A percentile compares a stretch with the other conserved stretches of the same genome.
phyloP scores from a whole-genome alignment of 164 flowering plant genomes.

The Euptelea pleiosperma region DNA sequence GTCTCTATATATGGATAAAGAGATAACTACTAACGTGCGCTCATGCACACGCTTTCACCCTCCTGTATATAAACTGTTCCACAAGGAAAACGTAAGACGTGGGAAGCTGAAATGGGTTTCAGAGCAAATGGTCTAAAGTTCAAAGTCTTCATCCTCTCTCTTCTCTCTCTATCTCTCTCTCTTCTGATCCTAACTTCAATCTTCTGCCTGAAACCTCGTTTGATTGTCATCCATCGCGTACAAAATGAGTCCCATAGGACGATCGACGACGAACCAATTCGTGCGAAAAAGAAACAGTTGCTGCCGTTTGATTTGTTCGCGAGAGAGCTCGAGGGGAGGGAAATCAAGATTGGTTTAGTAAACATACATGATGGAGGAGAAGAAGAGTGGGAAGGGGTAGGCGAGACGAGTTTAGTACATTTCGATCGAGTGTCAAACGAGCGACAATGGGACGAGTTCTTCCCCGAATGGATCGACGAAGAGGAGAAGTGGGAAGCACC shows the following conservation, averaged over 20 bases:
- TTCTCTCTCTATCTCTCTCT: constrained; percentile 17
- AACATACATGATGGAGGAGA: constrained; percentile 20
- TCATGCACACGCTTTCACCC: constrained; percentile 1
- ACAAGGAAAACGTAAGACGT: no score
- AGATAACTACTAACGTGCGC: constrained; percentile 2
- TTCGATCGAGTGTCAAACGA: constrained; percentile 35
- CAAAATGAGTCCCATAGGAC: not conserved
- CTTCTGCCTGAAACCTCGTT: not conserved
- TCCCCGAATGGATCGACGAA: no score
- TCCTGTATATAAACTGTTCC: not conserved
- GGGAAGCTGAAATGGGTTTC: no score
- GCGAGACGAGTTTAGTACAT: constrained; percentile 17
- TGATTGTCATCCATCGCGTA: not conserved
- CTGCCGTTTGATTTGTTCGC: constrained; percentile 8
- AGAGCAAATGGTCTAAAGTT: constrained; percentile 2
- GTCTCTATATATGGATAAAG: not conserved
- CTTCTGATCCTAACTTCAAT: constrained; percentile 12
- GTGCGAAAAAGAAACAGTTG: not conserved
- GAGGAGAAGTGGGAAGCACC: constrained; percentile 22
- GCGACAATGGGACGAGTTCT: constrained; percentile 49
- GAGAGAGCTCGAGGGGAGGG: constrained; percentile 3
- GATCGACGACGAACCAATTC: not conserved
- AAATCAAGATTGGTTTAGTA: constrained; percentile 31
- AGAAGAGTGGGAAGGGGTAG: constrained; percentile 3
- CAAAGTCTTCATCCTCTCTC: constrained; percentile 12